Evolutionary conservation across 805 yeast species (phyloP).

Genomic region (Wickerhamiella parazyma): DNA sequence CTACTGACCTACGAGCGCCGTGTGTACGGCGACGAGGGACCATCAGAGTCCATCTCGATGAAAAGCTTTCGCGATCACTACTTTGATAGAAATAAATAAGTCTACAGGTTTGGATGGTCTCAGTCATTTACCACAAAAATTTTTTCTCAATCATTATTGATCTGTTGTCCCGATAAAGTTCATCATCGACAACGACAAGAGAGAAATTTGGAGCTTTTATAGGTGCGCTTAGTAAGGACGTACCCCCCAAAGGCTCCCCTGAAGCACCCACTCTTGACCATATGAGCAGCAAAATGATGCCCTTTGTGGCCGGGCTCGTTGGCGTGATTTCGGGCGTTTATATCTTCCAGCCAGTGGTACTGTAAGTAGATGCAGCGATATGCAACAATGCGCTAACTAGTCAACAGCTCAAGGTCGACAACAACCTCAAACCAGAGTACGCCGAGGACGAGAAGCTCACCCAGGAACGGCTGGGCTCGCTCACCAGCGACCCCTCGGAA

Average conservation of each 20-base stretch:
- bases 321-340: conserved; percentile 20
- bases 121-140: conserved; percentile 23
- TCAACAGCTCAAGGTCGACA: conserved; percentile 21
- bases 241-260: neutral
- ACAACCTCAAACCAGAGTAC: conserved; percentile 20
- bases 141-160: conserved; percentile 15
- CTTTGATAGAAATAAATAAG: conserved; percentile 27
- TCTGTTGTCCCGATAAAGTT: conserved; percentile 27
- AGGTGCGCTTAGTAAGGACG: neutral
- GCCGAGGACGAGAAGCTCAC: conserved; percentile 14
- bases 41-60: conserved; percentile 25
- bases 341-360: conserved; percentile 20
- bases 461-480: conserved; percentile 12
- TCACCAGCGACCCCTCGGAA: conserved; percentile 5
- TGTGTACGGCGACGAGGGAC: conserved; percentile 28
- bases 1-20: conserved; percentile 67
- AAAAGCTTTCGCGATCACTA: conserved; percentile 64
- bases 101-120: conserved; percentile 12
- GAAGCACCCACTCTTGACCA: neutral
- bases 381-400: conserved; percentile 15
- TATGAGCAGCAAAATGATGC: conserved; percentile 15
- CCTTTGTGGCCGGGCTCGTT: conserved; percentile 16
- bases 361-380: conserved; percentile 16
- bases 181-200: conserved; percentile 19
- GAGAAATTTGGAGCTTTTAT: neutral